phyloP scores from a whole-genome alignment of 163 green algal genomes.

The Coccomyxa subellipsoidea region DNA sequence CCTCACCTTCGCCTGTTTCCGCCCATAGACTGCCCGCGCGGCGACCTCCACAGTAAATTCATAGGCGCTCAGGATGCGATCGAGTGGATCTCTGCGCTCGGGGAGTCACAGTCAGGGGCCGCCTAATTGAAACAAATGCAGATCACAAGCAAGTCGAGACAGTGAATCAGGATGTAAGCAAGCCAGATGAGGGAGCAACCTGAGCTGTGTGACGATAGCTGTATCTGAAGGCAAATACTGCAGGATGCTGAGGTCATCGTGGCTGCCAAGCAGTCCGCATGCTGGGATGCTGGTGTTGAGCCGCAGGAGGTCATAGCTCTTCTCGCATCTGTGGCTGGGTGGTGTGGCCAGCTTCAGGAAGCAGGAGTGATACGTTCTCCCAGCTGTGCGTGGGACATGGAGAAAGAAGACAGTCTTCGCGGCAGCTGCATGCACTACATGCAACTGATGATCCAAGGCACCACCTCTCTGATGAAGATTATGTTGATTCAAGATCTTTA shows the following conservation, averaged over 20 bases:
- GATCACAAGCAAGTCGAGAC: too few relatives aligned
- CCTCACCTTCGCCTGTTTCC: not conserved
- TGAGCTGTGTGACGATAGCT: slow-evolving; percentile 79
- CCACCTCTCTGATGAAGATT: too few relatives aligned
- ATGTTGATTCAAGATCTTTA: too few relatives aligned
- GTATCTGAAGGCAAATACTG: slow-evolving; percentile 48
- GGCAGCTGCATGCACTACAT: not conserved
- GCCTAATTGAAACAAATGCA: not conserved
- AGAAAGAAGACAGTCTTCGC: slow-evolving; percentile 77
- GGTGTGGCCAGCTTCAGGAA: slow-evolving; percentile 65
- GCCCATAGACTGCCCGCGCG: not conserved
- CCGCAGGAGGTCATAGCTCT: slow-evolving; percentile 82
- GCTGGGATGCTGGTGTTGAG: slow-evolving; percentile 57
- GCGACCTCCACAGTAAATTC: slow-evolving; percentile 91
- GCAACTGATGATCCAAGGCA: not conserved
- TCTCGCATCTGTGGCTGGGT: slow-evolving; percentile 49
- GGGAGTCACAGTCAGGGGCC: not conserved
- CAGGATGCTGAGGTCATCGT: slow-evolving; percentile 91
- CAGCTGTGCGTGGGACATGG: slow-evolving; percentile 90
- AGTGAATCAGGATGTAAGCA: too few relatives aligned
- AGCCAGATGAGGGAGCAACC: not conserved
- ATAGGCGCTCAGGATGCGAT: slow-evolving; percentile 88
- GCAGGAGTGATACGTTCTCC: slow-evolving; percentile 83
- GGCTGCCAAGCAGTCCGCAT: slow-evolving; percentile 81
- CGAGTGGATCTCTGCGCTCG: slow-evolving; percentile 70